A percentile compares a stretch with the other conserved stretches of the same genome.
phyloP scores from a whole-genome alignment of 2,329 filamentous ascomycete genomes.

The Aspergillus sp. region DNA sequence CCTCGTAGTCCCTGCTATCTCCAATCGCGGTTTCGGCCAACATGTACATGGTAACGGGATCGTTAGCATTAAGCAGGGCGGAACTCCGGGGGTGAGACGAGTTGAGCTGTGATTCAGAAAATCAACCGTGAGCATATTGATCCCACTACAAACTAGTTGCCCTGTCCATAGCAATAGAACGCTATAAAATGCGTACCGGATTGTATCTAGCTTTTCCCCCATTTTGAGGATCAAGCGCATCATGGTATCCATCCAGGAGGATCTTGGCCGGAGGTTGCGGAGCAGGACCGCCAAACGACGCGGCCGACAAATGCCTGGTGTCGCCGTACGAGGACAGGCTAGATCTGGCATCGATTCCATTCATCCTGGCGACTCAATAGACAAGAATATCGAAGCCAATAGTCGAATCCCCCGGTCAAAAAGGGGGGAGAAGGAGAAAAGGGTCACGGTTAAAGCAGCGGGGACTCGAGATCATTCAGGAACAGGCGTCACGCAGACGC shows the following conservation, averaged over 20 bases:
- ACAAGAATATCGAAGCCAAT: not conserved
- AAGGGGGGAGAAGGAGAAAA: conserved; percentile 2
- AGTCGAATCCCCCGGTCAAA: not conserved
- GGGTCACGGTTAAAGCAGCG: conserved; percentile 2
- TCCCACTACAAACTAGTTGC: too few relatives aligned
- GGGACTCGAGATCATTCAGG: conserved; percentile 6
- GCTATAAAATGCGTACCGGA: conserved; percentile 40
- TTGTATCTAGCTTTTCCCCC: conserved; percentile 49
- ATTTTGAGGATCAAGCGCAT: conserved; percentile 48
- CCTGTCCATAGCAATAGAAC: too few relatives aligned
- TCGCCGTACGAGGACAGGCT: conserved; percentile 37
- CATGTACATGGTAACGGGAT: conserved; percentile 73
- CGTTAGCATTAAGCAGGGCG: conserved; percentile 38
- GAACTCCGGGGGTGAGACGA: conserved; percentile 27
- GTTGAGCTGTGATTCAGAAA: conserved; percentile 44
- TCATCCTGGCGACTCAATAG: conserved; percentile 20
- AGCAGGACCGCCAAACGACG: conserved; percentile 25
- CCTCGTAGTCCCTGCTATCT: conserved; percentile 76
- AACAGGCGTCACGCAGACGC: conserved; percentile 11
- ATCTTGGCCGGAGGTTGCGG: conserved; percentile 34
- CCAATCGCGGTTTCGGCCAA: conserved; percentile 87
- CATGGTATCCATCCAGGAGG: conserved; percentile 53
- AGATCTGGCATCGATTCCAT: conserved; percentile 28
- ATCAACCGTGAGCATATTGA: not conserved
- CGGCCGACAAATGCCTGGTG: conserved; percentile 29